A percentile compares a stretch with the other conserved stretches of the same genome.
Conservation (phyloP, 441 rosid genomes). For the Brassica balearica region DNA sequence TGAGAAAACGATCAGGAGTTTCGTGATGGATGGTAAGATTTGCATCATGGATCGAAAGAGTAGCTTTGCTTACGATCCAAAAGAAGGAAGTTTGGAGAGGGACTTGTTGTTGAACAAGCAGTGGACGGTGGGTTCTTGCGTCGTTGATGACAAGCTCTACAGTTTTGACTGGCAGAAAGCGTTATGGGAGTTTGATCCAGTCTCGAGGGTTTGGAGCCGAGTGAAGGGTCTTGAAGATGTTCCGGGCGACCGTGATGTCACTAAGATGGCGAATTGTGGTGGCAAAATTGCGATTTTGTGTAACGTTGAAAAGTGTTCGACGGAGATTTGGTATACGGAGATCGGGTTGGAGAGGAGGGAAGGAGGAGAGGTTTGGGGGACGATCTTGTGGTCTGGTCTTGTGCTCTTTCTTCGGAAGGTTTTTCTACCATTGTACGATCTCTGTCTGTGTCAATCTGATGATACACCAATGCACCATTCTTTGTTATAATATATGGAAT, state of each 20-base stretch:
- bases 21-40: constrained; percentile 56
- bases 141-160: constrained; percentile 60
- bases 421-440: constrained; percentile 18
- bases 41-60: constrained; percentile 73
- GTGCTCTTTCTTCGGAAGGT: background rate
- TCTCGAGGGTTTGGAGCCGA: constrained; percentile 56
- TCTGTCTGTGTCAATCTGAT: constrained; percentile 16
- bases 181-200: constrained; percentile 61
- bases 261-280: constrained; percentile 67
- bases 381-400: constrained; percentile 4
- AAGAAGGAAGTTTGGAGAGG: constrained; percentile 48
- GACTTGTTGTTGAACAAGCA: constrained; percentile 52
- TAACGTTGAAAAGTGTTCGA: background rate
- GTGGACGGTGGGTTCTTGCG: constrained; percentile 65
- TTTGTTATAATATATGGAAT: too few species aligned
- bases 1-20: constrained; percentile 63
- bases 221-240: constrained; percentile 57
- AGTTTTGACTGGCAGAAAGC: constrained; percentile 58
- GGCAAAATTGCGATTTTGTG: constrained; percentile 21
- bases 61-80: constrained; percentile 51
- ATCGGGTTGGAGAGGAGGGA: constrained; percentile 19
- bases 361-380: constrained; percentile 28
- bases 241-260: constrained; percentile 59
- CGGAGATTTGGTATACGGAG: constrained; percentile 20
- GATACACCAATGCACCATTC: too few species aligned